A percentile compares a stretch with the other conserved stretches of the same genome.
These are phyloP conservation scores for Corallochytrium limacisporum DNA, from an alignment of 78 protist genomes.

Conservation along the genomic window DNA sequence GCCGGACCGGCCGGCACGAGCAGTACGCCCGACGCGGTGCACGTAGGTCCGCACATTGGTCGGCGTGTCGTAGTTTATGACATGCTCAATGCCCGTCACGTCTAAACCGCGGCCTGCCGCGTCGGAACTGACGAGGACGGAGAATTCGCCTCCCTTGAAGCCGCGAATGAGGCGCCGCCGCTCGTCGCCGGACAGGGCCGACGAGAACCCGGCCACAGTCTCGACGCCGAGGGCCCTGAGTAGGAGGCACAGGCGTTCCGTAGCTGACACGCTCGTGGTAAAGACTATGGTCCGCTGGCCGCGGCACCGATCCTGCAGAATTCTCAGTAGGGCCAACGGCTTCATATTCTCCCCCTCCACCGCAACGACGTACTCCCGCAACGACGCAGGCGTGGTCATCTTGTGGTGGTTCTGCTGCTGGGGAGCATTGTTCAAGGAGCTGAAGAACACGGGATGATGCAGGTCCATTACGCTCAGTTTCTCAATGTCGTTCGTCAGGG, in stretches of 20 bases:
- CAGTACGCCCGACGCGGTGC: conserved; percentile 90
- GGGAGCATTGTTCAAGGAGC: neutral
- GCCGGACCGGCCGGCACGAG: conserved; percentile 87
- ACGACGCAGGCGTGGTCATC: neutral
- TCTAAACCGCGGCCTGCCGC: conserved; percentile 29
- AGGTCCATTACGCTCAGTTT: conserved; percentile 21
- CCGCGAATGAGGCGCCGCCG: too few relatives aligned
- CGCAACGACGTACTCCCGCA: neutral
- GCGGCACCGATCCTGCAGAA: too few relatives aligned
- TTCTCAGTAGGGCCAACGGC: too few relatives aligned
- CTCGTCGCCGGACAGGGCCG: too few relatives aligned
- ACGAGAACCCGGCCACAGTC: too few relatives aligned
- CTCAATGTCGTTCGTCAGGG: conserved; percentile 40
- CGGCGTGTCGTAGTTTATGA: conserved; percentile 62
- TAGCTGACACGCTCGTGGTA: too few relatives aligned
- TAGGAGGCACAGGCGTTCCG: too few relatives aligned
- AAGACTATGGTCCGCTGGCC: too few relatives aligned
- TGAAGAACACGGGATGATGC: neutral
- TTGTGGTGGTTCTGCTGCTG: conserved; percentile 1
- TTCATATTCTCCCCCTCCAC: too few relatives aligned
- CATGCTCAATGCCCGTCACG: neutral
- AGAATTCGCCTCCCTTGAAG: neutral
- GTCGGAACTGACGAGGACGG: conserved; percentile 30
- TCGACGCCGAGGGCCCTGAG: too few relatives aligned
- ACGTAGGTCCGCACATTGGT: conserved; percentile 56